Evolutionary conservation across 2,329 filamentous ascomycete genomes (phyloP).

Genomic region (Pleurostoma richardsiae): DNA sequence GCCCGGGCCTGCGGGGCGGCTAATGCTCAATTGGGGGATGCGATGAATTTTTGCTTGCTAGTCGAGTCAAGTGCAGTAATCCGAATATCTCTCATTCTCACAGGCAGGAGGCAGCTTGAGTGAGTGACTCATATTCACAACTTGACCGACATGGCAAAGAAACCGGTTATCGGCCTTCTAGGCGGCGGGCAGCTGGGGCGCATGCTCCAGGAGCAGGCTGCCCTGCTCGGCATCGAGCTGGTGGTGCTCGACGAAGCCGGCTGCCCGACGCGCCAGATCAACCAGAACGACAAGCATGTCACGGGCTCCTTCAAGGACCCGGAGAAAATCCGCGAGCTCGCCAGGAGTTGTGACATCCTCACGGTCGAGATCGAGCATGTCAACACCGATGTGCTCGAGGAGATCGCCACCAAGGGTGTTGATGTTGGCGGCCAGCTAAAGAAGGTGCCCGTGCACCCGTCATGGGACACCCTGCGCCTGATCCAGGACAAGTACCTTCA

Average conservation of each 20-base stretch:
- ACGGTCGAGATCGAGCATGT: conserved; percentile 97
- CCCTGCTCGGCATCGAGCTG: conserved; percentile 67
- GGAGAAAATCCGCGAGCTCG: conserved; percentile 73
- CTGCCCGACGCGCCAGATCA: conserved; percentile 82
- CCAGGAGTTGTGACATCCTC: conserved; percentile 69
- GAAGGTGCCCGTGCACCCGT: conserved; percentile 66
- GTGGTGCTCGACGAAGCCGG: conserved; percentile 73
- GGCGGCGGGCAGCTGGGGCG: conserved; percentile 76
- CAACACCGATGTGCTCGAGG: conserved; percentile 82
- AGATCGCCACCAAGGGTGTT: conserved; percentile 64
- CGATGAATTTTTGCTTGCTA: no score
- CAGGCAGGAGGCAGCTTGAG: no score
- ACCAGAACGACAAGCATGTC: conserved; percentile 68
- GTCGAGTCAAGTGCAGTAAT: no score
- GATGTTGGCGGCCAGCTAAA: conserved; percentile 31
- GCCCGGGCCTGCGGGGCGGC: no score
- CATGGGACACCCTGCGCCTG: conserved; percentile 77
- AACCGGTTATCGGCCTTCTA: conserved; percentile 44
- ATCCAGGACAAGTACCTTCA: conserved; percentile 95
- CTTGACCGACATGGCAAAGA: no score
- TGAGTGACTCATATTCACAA: no score
- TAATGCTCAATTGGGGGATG: no score
- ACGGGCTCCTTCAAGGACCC: conserved; percentile 84
- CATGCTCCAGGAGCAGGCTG: conserved; percentile 89
- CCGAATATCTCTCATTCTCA: no score